Evolutionary conservation across 73 alveolate genomes (phyloP).

Genomic region (Paraurostyla sp.): DNA sequence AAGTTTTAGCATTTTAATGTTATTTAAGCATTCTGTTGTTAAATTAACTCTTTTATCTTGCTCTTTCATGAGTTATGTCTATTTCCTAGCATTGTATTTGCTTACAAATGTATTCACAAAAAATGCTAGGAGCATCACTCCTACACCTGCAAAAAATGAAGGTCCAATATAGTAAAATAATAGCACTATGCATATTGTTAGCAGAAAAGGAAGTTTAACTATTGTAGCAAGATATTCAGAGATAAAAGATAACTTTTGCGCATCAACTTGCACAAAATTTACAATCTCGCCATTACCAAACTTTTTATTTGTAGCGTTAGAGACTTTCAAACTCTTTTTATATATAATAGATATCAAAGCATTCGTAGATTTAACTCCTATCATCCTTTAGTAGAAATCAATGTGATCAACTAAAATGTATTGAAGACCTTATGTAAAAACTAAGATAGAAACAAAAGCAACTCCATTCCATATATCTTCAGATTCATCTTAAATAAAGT

Average conservation of each 20-base stretch:
- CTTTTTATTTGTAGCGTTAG: slow-evolving; percentile 73
- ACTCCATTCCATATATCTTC: background rate
- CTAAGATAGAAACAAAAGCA: background rate
- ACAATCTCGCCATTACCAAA: slow-evolving; percentile 74
- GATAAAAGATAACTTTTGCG: slow-evolving; percentile 38
- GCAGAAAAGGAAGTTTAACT: slow-evolving; percentile 52
- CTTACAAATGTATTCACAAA: slow-evolving; percentile 45
- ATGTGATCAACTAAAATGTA: slow-evolving; percentile 54
- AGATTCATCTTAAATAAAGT: background rate
- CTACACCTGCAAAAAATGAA: slow-evolving; percentile 68
- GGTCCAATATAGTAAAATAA: slow-evolving; percentile 64
- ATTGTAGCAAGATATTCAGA: slow-evolving; percentile 63
- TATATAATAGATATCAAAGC: slow-evolving; percentile 64
- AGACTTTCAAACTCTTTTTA: slow-evolving; percentile 50
- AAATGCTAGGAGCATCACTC: slow-evolving; percentile 38
- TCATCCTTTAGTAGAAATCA: slow-evolving; percentile 37
- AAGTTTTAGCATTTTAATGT: slow-evolving; percentile 69
- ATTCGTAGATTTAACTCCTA: slow-evolving; percentile 62
- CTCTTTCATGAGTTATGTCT: slow-evolving; percentile 37
- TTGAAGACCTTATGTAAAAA: background rate
- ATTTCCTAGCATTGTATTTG: slow-evolving; percentile 29
- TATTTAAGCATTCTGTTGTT: slow-evolving; percentile 70
- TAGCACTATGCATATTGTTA: slow-evolving; percentile 46
- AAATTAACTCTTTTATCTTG: slow-evolving; percentile 65
- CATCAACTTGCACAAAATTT: slow-evolving; percentile 72